phyloP scores from a whole-genome alignment of 148 eudicot species.

The Chenopodium suecicum region DNA sequence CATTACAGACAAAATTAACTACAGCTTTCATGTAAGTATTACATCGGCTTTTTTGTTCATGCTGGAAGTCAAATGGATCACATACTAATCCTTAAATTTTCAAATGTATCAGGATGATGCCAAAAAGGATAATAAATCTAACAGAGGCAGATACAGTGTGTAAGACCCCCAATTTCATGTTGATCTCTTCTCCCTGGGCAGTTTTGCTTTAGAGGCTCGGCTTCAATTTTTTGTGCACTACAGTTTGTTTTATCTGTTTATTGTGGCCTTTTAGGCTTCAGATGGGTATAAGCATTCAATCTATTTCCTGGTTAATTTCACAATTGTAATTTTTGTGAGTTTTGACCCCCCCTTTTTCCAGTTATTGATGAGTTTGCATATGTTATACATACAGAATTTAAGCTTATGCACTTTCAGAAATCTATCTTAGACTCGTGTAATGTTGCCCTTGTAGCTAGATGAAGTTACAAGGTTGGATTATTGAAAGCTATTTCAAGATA shows the following conservation, averaged over 20 bases:
- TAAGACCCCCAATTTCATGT: constrained; percentile 25
- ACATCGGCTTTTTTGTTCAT: background rate
- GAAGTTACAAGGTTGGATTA: background rate
- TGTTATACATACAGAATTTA: background rate
- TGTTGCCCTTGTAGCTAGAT: background rate
- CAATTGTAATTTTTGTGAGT: background rate
- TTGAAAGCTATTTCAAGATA: background rate
- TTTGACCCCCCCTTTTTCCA: background rate
- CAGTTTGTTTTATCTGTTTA: constrained; percentile 9
- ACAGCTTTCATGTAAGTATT: constrained; percentile 61
- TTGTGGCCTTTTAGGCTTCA: background rate
- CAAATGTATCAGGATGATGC: constrained; percentile 59
- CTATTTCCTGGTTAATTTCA: background rate
- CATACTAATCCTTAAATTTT: background rate
- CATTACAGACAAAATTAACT: constrained; percentile 62
- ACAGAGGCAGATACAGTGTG: constrained; percentile 59
- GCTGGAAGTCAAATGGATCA: background rate
- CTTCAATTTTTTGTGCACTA: constrained; percentile 4
- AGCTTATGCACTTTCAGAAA: background rate
- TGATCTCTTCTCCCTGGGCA: constrained; percentile 5
- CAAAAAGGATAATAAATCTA: constrained; percentile 55
- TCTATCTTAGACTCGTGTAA: background rate
- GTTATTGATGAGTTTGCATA: background rate
- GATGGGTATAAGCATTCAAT: background rate
- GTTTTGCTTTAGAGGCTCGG: constrained; percentile 8